Evolutionary conservation across 1,284 basidiomycete genomes (phyloP), one percentile per base, ranked within the genome.

Genomic region (Pterula multifida): DNA sequence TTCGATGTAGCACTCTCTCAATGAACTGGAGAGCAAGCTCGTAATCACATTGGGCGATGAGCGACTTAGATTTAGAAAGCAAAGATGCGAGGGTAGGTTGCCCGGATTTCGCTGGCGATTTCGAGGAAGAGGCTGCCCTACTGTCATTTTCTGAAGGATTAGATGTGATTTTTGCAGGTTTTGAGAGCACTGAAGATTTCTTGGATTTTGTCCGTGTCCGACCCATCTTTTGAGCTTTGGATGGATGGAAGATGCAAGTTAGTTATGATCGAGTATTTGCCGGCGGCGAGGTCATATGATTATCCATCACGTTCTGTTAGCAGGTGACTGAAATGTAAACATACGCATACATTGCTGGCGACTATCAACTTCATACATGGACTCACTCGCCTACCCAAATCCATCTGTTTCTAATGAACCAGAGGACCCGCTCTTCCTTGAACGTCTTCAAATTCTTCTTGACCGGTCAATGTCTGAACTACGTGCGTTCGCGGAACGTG

Each of bases 41-140:
- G 62, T 90, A 93, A 63, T 94, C 81, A 60, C 85, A 88, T 66
- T 90, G 85, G 13, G 82, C 76, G 55, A 94, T 75, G 48, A 93
- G 68, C 19, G 76, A 70, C 58, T 90, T 87, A 0, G 88, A 81
- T 61, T 89, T 89, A 60, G 78, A 73, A 15, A 90, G 68, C 4
- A 91, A 68, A 9, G 81, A 67, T 11, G 63, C 17, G 71, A 70
- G 1, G 58, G 58, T 42, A 6, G 39, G 39, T 42, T 42, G 39
- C 4, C 39, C 39, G 28, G 28, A 32, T 19, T 6, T 11, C 19
- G 39, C 39, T n/a, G 13, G n/a, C 9, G 39, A 6, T 42, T 42
- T 42, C 4, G 39, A 42, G 9, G 39, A 22, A 9, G 39, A 42
- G 39, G 39, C 9, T 4, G 39, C 4, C 11, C 11, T 11, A 35